These are phyloP conservation scores for Postia placenta DNA, from an alignment of 768 basidiomycete species.

Conservation along the genomic window DNA sequence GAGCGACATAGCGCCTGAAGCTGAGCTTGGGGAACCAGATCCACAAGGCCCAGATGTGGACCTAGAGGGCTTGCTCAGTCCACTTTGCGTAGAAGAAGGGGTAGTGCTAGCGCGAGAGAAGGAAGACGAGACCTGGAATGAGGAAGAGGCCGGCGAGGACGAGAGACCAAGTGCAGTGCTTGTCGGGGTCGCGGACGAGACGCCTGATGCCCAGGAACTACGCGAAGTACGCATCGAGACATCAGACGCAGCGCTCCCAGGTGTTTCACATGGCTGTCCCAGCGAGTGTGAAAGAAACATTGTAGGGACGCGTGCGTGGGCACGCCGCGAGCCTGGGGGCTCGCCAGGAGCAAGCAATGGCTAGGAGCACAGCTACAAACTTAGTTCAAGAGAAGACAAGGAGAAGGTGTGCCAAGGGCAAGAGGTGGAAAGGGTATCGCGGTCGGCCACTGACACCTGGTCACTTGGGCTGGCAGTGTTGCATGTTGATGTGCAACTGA, in stretches of 20 bases:
- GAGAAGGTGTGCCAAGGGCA: too few species aligned
- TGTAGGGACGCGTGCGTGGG: neutral
- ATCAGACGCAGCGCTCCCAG: neutral
- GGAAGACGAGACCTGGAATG: neutral
- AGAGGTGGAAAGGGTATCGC: neutral
- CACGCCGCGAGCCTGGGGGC: slow-evolving; percentile 1
- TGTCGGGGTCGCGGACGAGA: too few species aligned
- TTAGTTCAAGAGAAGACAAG: too few species aligned
- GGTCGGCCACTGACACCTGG: neutral
- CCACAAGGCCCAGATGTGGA: neutral
- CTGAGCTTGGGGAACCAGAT: neutral
- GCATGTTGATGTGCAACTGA: neutral
- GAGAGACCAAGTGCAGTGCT: too few species aligned
- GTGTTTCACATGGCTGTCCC: neutral
- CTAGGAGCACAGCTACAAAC: too few species aligned
- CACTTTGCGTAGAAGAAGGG: neutral
- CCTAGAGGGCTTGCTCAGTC: neutral
- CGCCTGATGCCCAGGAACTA: neutral
- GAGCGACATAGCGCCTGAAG: neutral
- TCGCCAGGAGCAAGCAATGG: slow-evolving; percentile 2
- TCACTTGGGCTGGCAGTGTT: neutral
- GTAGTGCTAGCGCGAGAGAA: neutral
- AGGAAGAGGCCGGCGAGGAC: too few species aligned
- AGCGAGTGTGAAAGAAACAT: neutral
- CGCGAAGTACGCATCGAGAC: neutral